These are phyloP conservation scores for Arthrobotrys sinensis DNA, from an alignment of 2,329 filamentous ascomycete species.

Conservation along the genomic window DNA sequence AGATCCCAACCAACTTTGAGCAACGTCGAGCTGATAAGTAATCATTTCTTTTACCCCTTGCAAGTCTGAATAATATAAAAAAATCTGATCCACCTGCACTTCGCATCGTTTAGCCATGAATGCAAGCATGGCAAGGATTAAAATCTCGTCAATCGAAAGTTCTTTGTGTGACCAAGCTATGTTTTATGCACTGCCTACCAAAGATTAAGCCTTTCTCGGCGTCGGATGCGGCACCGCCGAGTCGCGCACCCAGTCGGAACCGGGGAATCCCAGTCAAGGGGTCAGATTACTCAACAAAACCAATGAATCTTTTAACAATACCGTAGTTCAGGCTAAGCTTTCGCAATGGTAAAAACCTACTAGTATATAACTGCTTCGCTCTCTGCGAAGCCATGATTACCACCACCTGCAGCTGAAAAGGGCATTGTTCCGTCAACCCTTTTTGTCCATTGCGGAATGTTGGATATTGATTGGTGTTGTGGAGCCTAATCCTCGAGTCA, in stretches of 20 bases:
- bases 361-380: too few species aligned
- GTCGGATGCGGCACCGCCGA: slow-evolving; percentile 25
- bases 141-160: slow-evolving; percentile 4
- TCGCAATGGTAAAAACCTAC: not conserved
- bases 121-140: not conserved
- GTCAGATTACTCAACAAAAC: slow-evolving; percentile 13
- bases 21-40: slow-evolving; percentile 24
- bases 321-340: slow-evolving; percentile 13
- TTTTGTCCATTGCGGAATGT: too few species aligned
- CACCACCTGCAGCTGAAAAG: too few species aligned
- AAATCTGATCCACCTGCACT: not conserved
- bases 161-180: slow-evolving; percentile 4
- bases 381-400: too few species aligned
- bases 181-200: not conserved
- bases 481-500: too few species aligned
- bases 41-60: not conserved
- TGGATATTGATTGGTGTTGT: too few species aligned
- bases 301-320: not conserved
- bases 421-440: too few species aligned
- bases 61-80: slow-evolving; percentile 4
- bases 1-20: not conserved
- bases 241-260: not conserved
- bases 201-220: slow-evolving; percentile 17
- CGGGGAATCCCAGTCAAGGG: slow-evolving; percentile 6
- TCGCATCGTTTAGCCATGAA: not conserved